Evolutionary conservation across 345 rosid genomes (phyloP).

Genomic region (Microthlaspi erraticum): DNA sequence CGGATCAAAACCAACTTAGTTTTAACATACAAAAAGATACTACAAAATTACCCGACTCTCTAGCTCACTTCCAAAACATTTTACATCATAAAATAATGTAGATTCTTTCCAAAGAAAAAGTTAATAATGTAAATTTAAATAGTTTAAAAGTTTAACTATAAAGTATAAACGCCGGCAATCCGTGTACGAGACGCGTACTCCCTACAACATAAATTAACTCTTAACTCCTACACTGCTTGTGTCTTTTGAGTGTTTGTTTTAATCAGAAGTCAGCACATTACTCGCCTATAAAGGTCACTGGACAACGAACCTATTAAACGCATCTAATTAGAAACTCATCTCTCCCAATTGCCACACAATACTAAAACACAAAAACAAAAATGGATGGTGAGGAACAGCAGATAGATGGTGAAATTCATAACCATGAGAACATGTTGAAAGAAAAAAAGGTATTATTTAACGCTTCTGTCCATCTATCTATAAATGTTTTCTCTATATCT

Average conservation of each 20-base stretch:
- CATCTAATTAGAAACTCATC: background rate
- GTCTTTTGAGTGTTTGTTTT: slow-evolving; percentile 3
- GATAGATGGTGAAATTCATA: slow-evolving; percentile 20
- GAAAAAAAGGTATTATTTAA: slow-evolving; percentile 32
- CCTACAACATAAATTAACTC: slow-evolving; percentile 12
- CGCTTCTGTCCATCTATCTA: too few species aligned
- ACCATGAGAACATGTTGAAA: slow-evolving; percentile 32
- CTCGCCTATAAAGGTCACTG: slow-evolving; percentile 25
- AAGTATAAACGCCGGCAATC: slow-evolving; percentile 23
- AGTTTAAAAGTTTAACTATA: background rate
- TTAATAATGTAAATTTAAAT: background rate
- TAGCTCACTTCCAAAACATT: background rate
- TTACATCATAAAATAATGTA: background rate
- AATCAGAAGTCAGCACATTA: slow-evolving; percentile 10
- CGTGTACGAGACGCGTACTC: slow-evolving; percentile 39
- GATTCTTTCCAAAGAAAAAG: too few species aligned
- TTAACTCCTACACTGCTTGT: slow-evolving; percentile 1
- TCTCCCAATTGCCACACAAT: background rate
- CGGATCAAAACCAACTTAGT: too few species aligned
- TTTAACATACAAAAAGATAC: too few species aligned
- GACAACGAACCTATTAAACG: background rate
- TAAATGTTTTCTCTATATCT: too few species aligned
- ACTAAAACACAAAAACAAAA: background rate
- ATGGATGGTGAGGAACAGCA: slow-evolving; percentile 35
- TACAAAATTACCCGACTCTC: background rate